Conservation (phyloP, 148 eudicot genomes). For the Rhododendron ferrugineum region DNA sequence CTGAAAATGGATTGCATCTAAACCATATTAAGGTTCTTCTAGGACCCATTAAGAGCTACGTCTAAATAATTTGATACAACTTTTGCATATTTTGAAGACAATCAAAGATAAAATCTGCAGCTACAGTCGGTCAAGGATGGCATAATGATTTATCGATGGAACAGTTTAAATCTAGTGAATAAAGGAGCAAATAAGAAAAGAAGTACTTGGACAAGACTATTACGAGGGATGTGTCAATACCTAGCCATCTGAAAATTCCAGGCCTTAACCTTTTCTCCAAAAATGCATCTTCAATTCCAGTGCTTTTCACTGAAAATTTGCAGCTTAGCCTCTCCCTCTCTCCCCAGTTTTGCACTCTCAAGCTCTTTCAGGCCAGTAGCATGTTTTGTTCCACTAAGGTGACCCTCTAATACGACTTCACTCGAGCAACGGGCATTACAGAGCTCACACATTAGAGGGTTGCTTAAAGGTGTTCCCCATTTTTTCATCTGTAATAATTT, state of each 20-base stretch:
- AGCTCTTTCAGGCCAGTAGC: constrained; percentile 18
- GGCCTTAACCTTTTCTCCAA: background rate
- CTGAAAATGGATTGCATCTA: background rate
- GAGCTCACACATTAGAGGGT: constrained; percentile 21
- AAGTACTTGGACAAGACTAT: background rate
- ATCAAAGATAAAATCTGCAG: background rate
- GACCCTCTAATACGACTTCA: constrained; percentile 14
- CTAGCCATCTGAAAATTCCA: background rate
- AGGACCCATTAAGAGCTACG: background rate
- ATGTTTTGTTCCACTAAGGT: constrained; percentile 27
- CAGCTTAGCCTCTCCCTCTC: constrained; percentile 12
- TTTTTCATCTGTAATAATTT: constrained; percentile 15
- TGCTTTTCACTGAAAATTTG: constrained; percentile 10
- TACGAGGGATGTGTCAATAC: background rate
- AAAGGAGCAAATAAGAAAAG: background rate
- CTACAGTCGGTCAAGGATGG: background rate
- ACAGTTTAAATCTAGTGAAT: background rate
- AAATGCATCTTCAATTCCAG: constrained; percentile 6
- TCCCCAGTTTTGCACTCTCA: constrained; percentile 18
- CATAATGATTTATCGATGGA: background rate
- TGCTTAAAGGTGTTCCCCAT: constrained; percentile 9
- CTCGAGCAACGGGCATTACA: constrained; percentile 23
- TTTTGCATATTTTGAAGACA: background rate
- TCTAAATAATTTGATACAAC: background rate
- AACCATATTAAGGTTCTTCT: background rate